Evolutionary conservation across 192 early-diverging fungal genomes (phyloP), one percentile per base, ranked within the genome.

Genomic region (Podila epigama): DNA sequence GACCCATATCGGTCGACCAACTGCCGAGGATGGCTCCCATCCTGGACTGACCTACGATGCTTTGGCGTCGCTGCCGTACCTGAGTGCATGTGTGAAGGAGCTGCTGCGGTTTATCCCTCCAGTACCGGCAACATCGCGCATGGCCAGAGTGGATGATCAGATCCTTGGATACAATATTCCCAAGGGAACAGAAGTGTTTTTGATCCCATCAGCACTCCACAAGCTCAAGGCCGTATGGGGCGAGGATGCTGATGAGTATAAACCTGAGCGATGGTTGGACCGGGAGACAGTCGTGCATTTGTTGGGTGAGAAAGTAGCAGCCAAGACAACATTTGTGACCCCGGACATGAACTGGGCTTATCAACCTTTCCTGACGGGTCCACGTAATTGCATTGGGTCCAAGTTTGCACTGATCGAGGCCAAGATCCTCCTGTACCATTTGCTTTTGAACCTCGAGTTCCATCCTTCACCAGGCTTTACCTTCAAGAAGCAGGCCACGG

Each of bases 371-470:
- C 58, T 83, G 35, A 79, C 83, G 4, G 88, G 88, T 27, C 77
- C 79, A 20, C 51, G 85, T 4, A 84, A 85, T 29, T 89, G 88
- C 34, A 88, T 89, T 29, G 88, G 88, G 16, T 75, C 82, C 52
- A 80, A 78, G 63, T 84, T 89, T 63, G 88, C 86, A 40, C 60
- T 84, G 59, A 79, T 83, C 22, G 88, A 89, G 69, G 71, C 83
- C 42, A 89, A 89, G 73, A 69, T 88, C 41, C 57, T 88, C 7
- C 28, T 89, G 25, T 83, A 81, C 22, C 61, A 84, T 10, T 41
- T 88, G 29, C 58, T 87, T 36, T 54, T 61, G 29, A 63, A 79
- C 29, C 59, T 85, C 12, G 70, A 83, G 52, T 84, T 75, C 35
- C 36, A 52, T 15, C 79, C 82, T 13, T 79, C 63, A 12, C 83